Evolutionary conservation across 177 flowering plant species (phyloP).

Genomic region (Tripterygium wilfordii): DNA sequence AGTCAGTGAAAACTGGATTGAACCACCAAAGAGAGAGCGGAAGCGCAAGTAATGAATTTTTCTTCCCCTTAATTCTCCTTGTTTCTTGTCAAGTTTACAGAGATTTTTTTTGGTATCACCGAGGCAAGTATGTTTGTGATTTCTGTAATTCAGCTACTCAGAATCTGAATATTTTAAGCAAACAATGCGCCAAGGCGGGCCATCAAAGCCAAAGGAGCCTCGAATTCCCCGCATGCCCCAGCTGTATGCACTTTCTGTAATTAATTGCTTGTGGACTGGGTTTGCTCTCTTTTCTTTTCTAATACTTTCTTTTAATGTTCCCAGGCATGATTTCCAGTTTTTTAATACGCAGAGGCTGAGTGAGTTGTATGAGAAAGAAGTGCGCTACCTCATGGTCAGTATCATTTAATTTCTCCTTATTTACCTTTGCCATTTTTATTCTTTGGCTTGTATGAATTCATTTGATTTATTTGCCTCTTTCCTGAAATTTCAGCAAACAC

Average conservation of each 20-base stretch:
- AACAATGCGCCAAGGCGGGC: constrained; percentile 97
- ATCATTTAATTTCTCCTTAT: not conserved
- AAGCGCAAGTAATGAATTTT: constrained; percentile 75
- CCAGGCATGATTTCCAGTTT: constrained; percentile 96
- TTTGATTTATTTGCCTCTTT: constrained; percentile 2
- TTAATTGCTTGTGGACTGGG: not conserved
- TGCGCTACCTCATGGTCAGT: constrained; percentile 88
- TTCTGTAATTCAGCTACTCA: constrained; percentile 60
- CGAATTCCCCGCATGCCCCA: constrained; percentile 99
- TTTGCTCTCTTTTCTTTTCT: not conserved
- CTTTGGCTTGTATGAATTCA: not conserved
- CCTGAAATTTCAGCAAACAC: constrained; percentile 49
- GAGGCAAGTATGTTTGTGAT: constrained; percentile 1
- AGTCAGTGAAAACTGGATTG: constrained; percentile 93
- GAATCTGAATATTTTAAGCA: constrained; percentile 99
- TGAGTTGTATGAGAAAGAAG: constrained; percentile 96
- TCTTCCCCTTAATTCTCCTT: not conserved
- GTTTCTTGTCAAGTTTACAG: not conserved
- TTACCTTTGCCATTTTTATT: not conserved
- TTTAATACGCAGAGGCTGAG: constrained; percentile 84
- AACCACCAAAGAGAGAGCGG: constrained; percentile 93
- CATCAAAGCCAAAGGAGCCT: constrained; percentile 90
- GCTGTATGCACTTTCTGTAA: constrained; percentile 49
- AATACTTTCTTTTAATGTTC: constrained; percentile 4
- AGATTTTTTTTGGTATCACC: not conserved